Conservation (phyloP, 345 rosid genomes). For the Syzygium aqueum region DNA sequence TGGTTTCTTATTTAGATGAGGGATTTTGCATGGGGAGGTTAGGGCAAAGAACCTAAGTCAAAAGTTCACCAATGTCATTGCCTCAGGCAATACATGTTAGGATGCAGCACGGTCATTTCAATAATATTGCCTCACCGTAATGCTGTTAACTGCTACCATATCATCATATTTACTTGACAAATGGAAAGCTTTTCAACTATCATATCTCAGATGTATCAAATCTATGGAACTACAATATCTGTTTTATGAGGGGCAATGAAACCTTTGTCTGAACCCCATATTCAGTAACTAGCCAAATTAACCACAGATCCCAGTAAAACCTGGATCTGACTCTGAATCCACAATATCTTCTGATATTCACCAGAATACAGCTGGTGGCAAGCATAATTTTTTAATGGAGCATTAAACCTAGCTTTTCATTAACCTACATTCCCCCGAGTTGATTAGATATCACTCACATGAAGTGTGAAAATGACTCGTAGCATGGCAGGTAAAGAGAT, state of each 20-base stretch:
- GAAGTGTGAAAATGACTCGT: not conserved
- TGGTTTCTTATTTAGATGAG: not conserved
- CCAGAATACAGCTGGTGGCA: not conserved
- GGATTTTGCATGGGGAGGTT: not conserved
- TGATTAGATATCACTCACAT: not conserved
- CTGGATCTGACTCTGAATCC: not conserved
- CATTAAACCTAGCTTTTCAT: not conserved
- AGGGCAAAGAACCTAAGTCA: not conserved
- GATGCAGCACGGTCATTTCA: not conserved
- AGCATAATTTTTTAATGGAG: not conserved
- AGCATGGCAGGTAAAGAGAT: not conserved
- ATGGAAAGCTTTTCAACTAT: not conserved
- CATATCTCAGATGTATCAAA: not conserved
- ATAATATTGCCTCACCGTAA: not conserved
- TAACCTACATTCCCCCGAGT: not conserved
- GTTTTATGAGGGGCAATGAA: not conserved
- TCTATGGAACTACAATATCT: not conserved
- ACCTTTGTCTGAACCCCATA: not conserved
- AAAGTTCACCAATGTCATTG: not conserved
- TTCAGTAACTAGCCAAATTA: not conserved
- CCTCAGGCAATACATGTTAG: not conserved
- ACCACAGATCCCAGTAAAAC: not conserved
- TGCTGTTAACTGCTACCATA: not conserved
- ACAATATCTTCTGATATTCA: not conserved
- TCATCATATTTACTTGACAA: not conserved